phyloP scores from a whole-genome alignment of 2,329 filamentous ascomycete genomes.

The Apiospora sp. region DNA sequence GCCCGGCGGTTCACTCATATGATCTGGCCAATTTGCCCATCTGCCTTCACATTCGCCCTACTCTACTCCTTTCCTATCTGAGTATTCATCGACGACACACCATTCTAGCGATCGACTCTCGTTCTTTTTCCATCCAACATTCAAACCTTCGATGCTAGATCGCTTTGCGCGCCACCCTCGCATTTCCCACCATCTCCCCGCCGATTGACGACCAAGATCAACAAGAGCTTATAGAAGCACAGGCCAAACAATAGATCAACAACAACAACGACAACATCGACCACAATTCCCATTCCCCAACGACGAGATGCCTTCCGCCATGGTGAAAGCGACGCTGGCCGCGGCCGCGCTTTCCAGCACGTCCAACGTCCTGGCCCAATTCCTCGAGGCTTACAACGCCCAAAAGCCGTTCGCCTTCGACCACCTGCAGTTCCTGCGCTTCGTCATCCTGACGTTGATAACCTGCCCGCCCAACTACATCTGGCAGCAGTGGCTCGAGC shows the following conservation, averaged over 20 bases:
- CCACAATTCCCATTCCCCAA: neutral
- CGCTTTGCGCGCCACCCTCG: neutral
- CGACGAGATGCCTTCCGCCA: conserved; percentile 54
- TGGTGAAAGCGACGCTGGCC: conserved; percentile 61
- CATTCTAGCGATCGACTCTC: neutral
- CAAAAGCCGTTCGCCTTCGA: conserved; percentile 55
- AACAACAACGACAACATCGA: neutral
- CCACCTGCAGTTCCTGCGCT: conserved; percentile 57
- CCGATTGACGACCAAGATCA: neutral
- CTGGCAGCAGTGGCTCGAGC: conserved; percentile 65
- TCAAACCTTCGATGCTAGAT: conserved; percentile 9
- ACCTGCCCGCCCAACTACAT: conserved; percentile 64
- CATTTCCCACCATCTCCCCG: neutral
- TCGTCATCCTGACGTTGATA: conserved; percentile 60
- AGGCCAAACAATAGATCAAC: conserved; percentile 1
- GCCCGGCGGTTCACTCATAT: neutral
- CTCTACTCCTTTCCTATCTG: neutral
- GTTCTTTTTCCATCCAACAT: neutral
- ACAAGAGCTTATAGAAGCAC: neutral
- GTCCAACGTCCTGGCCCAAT: conserved; percentile 64
- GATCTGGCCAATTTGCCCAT: conserved; percentile 12
- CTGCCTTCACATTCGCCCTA: neutral
- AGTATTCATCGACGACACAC: conserved; percentile 17
- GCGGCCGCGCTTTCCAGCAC: conserved; percentile 58
- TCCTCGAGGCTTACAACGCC: conserved; percentile 57